phyloP scores from a whole-genome alignment of 176 grass and related monocot species.

The Paspalum vaginatum region DNA sequence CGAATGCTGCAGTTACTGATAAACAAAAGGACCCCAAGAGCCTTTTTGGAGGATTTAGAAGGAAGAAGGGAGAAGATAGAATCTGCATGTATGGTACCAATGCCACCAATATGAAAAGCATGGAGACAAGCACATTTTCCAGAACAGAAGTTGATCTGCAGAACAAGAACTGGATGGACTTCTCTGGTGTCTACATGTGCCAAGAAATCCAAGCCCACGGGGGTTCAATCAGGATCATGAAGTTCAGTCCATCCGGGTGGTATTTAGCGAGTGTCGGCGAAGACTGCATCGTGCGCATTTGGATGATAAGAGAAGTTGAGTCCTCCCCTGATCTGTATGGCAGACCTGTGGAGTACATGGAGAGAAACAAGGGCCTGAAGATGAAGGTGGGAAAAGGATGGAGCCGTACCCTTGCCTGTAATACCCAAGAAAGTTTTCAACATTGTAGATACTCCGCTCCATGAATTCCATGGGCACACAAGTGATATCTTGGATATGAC shows the following conservation, averaged over 20 bases:
- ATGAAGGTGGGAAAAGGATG: constrained; percentile 15
- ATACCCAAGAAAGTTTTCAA: constrained; percentile 64
- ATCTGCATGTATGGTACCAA: constrained; percentile 21
- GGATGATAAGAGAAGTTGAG: constrained; percentile 67
- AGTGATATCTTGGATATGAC: constrained; percentile 73
- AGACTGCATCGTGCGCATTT: constrained; percentile 62
- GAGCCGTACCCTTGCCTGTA: constrained; percentile 48
- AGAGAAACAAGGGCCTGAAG: constrained; percentile 42
- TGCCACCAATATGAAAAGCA: constrained; percentile 20
- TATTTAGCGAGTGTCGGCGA: constrained; percentile 76
- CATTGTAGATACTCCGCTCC: constrained; percentile 61
- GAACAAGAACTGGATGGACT: constrained; percentile 72
- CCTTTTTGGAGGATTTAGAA: constrained; percentile 51
- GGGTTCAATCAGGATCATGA: constrained; percentile 62
- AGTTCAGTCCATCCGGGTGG: constrained; percentile 64
- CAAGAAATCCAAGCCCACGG: constrained; percentile 83
- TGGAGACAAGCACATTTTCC: constrained; percentile 11
- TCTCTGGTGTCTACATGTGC: constrained; percentile 67
- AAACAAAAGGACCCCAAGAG: constrained; percentile 37
- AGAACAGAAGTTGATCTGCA: constrained; percentile 55
- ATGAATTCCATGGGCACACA: constrained; percentile 69
- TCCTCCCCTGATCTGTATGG: constrained; percentile 42
- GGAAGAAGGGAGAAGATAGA: constrained; percentile 43
- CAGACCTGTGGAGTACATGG: constrained; percentile 30
- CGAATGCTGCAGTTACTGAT: neutral